phyloP scores from a whole-genome alignment of 1,284 basidiomycete genomes.

The Sporisorium exsertum region DNA sequence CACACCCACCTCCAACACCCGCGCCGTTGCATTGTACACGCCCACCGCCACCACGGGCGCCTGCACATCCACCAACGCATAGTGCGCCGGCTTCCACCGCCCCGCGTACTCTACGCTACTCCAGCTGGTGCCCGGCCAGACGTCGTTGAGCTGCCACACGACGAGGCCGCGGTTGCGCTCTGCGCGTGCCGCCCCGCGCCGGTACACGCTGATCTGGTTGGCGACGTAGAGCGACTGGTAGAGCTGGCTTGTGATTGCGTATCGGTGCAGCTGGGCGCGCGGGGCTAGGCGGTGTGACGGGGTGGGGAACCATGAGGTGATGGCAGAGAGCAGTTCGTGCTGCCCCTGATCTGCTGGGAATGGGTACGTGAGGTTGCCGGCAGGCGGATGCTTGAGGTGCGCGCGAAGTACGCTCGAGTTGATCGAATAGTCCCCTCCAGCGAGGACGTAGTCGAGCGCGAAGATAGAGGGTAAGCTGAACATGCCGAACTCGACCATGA shows the following conservation, averaged over 20 bases:
- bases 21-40: slow-evolving; percentile 72
- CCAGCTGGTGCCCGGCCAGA: slow-evolving; percentile 78
- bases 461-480: slow-evolving; percentile 78
- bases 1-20: slow-evolving; percentile 73
- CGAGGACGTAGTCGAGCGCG: slow-evolving; percentile 75
- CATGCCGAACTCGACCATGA: slow-evolving; percentile 78
- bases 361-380: slow-evolving; percentile 74
- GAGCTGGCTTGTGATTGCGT: slow-evolving; percentile 48
- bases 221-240: slow-evolving; percentile 55
- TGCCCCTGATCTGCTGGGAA: slow-evolving; percentile 75
- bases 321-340: slow-evolving; percentile 73
- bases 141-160: slow-evolving; percentile 78
- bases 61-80: slow-evolving; percentile 73
- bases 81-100: slow-evolving; percentile 75
- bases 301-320: slow-evolving; percentile 70
- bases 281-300: not conserved
- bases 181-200: slow-evolving; percentile 75
- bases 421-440: slow-evolving; percentile 73
- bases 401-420: slow-evolving; percentile 76
- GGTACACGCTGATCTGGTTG: slow-evolving; percentile 77
- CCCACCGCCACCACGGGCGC: slow-evolving; percentile 74
- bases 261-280: slow-evolving; percentile 27
- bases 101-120: slow-evolving; percentile 76
- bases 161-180: slow-evolving; percentile 76
- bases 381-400: slow-evolving; percentile 74